Evolutionary conservation across 768 basidiomycete species (phyloP).

Genomic region (Pleurotus tuoliensis): DNA sequence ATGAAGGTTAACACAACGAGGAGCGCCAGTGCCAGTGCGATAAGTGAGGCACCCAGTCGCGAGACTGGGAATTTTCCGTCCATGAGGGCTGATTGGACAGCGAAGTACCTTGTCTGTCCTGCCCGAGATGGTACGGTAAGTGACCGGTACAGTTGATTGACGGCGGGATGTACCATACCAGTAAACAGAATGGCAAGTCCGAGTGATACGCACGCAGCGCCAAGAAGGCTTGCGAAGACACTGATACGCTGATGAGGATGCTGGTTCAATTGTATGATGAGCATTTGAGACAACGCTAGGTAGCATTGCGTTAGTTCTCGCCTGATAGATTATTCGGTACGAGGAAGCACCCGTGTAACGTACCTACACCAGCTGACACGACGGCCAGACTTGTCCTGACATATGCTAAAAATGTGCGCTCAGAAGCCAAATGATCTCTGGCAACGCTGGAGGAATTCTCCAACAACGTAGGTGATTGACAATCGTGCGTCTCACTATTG

Average conservation of each 20-base stretch:
- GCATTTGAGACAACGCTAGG: constrained; percentile 1
- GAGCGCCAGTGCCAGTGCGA: constrained; percentile 26
- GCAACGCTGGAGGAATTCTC: constrained; percentile 48
- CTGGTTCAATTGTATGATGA: not conserved
- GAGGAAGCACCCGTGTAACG: not conserved
- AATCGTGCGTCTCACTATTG: too few relatives aligned
- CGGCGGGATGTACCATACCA: not conserved
- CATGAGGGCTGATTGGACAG: constrained; percentile 30
- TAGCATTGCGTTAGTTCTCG: not conserved
- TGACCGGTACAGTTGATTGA: not conserved
- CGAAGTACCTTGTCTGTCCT: constrained; percentile 21
- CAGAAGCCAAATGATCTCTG: constrained; percentile 48
- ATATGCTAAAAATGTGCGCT: constrained; percentile 50
- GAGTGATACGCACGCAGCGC: not conserved
- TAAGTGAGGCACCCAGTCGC: constrained; percentile 24
- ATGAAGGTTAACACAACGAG: constrained; percentile 17
- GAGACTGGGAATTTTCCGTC: constrained; percentile 37
- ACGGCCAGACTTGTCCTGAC: constrained; percentile 46
- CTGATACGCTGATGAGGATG: not conserved
- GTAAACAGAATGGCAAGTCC: not conserved
- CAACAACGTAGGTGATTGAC: too few relatives aligned
- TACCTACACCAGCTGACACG: constrained; percentile 17
- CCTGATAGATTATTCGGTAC: too few relatives aligned
- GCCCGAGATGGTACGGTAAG: not conserved
- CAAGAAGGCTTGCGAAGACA: not conserved